Evolutionary conservation across 1,139 yeast species (phyloP).

Genomic region (Geotrichum candidum): DNA sequence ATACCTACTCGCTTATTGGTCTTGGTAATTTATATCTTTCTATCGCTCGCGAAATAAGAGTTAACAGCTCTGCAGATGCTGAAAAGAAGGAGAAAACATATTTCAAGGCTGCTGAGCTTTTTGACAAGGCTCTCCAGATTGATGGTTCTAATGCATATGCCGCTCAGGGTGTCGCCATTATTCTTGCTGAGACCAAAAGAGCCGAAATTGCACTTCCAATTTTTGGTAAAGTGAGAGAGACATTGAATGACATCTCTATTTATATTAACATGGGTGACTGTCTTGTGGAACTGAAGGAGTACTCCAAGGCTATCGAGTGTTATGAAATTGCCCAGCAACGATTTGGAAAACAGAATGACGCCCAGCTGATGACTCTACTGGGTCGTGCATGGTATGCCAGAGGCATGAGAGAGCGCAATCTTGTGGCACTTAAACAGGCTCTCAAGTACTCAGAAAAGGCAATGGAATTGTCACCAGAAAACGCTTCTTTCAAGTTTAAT

Average conservation of each 20-base stretch:
- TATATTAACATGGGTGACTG: conserved; percentile 88
- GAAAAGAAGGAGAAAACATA: conserved; percentile 73
- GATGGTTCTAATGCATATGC: conserved; percentile 90
- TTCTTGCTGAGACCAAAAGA: conserved; percentile 83
- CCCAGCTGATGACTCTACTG: conserved; percentile 62
- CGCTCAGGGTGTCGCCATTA: conserved; percentile 94
- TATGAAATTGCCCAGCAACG: conserved; percentile 74
- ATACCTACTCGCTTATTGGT: conserved; percentile 80
- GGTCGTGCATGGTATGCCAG: conserved; percentile 90
- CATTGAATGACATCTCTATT: conserved; percentile 76
- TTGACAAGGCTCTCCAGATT: conserved; percentile 76
- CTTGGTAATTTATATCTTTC: conserved; percentile 81
- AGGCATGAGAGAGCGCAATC: conserved; percentile 62
- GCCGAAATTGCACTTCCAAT: conserved; percentile 74
- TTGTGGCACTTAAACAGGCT: conserved; percentile 55
- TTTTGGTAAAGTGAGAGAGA: conserved; percentile 83
- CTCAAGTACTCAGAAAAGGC: conserved; percentile 61
- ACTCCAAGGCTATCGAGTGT: conserved; percentile 77
- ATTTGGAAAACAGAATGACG: conserved; percentile 57
- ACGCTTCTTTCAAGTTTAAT: conserved; percentile 60
- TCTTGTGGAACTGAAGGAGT: conserved; percentile 73
- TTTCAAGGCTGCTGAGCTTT: conserved; percentile 81
- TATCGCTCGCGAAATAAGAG: conserved; percentile 73
- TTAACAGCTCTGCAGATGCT: conserved; percentile 45
- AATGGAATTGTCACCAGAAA: conserved; percentile 37